Evolutionary conservation across 768 basidiomycete genomes (phyloP).

Genomic region (Mycena metata): DNA sequence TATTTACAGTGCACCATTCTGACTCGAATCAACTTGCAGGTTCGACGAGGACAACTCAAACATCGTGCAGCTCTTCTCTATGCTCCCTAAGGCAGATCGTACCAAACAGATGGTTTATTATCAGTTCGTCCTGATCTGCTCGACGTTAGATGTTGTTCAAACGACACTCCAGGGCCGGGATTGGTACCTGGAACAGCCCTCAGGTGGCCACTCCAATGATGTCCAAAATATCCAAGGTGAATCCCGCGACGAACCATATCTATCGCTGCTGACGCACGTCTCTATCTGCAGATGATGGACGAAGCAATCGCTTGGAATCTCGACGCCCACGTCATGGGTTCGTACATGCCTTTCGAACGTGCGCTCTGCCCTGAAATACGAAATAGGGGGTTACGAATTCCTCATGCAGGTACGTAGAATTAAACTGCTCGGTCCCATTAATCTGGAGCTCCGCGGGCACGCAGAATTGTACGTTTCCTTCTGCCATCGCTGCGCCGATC

Average conservation of each 20-base stretch:
- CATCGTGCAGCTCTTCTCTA: constrained; percentile 62
- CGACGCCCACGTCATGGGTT: constrained; percentile 65
- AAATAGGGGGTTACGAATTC: constrained; percentile 67
- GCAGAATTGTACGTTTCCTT: constrained; percentile 60
- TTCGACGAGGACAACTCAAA: constrained; percentile 59
- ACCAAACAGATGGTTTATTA: constrained; percentile 68
- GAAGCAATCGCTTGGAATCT: constrained; percentile 63
- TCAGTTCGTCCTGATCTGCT: constrained; percentile 49
- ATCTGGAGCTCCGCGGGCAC: too few species aligned
- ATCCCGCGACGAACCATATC: too few species aligned
- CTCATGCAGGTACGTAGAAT: constrained; percentile 53
- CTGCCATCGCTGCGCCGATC: background rate
- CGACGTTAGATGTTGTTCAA: background rate
- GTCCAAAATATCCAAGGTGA: constrained; percentile 50
- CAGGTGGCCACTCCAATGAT: constrained; percentile 61
- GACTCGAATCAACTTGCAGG: too few species aligned
- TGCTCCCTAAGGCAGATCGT: constrained; percentile 66
- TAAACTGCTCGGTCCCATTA: too few species aligned
- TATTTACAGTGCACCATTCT: too few species aligned
- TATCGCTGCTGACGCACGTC: too few species aligned
- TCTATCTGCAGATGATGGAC: constrained; percentile 52
- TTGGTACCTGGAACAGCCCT: constrained; percentile 70
- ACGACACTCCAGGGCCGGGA: constrained; percentile 60
- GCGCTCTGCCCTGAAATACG: background rate
- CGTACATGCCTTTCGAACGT: constrained; percentile 38